phyloP scores from a whole-genome alignment of 1,284 basidiomycete genomes.

The Ustilago hordei region DNA sequence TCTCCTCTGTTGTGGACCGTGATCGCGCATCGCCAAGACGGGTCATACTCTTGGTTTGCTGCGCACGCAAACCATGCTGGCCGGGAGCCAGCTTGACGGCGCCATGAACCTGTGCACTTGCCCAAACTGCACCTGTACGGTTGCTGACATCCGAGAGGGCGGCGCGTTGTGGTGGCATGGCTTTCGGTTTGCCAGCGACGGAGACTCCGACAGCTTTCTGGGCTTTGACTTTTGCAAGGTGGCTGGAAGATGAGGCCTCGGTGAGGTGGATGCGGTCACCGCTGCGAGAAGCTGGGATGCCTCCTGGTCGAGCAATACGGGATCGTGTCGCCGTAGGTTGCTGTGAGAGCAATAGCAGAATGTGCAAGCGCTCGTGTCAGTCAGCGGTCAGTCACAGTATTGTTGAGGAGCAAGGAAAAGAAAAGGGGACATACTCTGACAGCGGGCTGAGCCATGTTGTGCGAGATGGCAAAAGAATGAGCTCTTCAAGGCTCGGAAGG shows the following conservation, averaged over 20 bases:
- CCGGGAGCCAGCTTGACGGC: slow-evolving; percentile 27
- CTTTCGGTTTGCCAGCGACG: slow-evolving; percentile 27
- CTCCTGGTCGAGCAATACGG: slow-evolving; percentile 39
- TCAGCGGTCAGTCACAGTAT: background rate
- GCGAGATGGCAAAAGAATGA: background rate
- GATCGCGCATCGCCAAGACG: slow-evolving; percentile 40
- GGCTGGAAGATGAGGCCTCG: slow-evolving; percentile 41
- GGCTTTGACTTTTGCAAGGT: slow-evolving; percentile 30
- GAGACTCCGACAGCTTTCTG: slow-evolving; percentile 20
- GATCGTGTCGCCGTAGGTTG: slow-evolving; percentile 42
- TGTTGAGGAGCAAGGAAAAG: background rate
- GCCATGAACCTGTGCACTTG: slow-evolving; percentile 20
- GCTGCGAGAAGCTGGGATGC: slow-evolving; percentile 49
- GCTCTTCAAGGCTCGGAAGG: slow-evolving; percentile 10
- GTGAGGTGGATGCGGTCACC: slow-evolving; percentile 50
- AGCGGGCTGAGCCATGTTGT: slow-evolving; percentile 45
- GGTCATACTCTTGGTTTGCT: slow-evolving; percentile 48
- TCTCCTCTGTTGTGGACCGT: slow-evolving; percentile 32
- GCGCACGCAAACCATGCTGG: slow-evolving; percentile 35
- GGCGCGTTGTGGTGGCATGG: slow-evolving; percentile 32
- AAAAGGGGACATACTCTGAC: slow-evolving; percentile 32
- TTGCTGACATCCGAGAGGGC: slow-evolving; percentile 54
- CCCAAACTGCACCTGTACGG: slow-evolving; percentile 21
- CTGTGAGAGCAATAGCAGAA: background rate
- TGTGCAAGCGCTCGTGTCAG: background rate